Evolutionary conservation across 2,329 filamentous ascomycete genomes (phyloP), one percentile per base, ranked within the genome.

Genomic region (Cryoendolithus antarcticus): DNA sequence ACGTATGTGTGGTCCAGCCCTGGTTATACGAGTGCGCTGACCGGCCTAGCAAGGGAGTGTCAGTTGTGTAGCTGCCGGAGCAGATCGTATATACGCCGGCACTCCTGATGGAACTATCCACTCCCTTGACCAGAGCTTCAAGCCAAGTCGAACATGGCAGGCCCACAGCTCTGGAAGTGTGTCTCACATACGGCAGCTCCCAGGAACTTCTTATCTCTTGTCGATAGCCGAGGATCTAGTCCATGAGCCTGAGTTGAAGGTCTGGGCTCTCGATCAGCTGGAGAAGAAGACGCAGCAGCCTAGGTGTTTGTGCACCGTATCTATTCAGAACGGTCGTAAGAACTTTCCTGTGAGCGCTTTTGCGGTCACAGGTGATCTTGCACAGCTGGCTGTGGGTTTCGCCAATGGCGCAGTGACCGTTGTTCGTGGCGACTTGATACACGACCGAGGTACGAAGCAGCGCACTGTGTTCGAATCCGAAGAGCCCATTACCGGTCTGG

Each of bases 301-400:
- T 10, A 84, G 80, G 30, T 96, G 91, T 58, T 71, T 94, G 48
- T 93, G 85, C 56, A 91, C 82, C 1, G 65, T 95, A 37, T 77
- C 72, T 13, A 81, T 98, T 48, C 83, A 86, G 58, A 96, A 96
- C 65, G 86, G 83, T 31, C 76, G 84, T 57, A 86, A 89, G 57
- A 86, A 83, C 51, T 96, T 95, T 61, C 91, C 91, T n/a, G 83
- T 95, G 46, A 93, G 86, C 6, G 86, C 89, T 1, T 91, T 98
- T 52, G 75, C 86, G 9, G 82, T 85, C 1, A 76, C 91, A 21
- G 82, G 86, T 35, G 88, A 96, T 61, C 69, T 98, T 15, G 84
- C 84, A 4, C 91, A 98, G 64, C 75, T 96, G 21, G 91, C 89
- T 3, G 82, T 96, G 5, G 93, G 91, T 4, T 98, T 98, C 57